Evolutionary conservation across 164 flowering plant species (phyloP), one percentile per base, ranked within the genome.

Genomic region (Tetracentron sinense): DNA sequence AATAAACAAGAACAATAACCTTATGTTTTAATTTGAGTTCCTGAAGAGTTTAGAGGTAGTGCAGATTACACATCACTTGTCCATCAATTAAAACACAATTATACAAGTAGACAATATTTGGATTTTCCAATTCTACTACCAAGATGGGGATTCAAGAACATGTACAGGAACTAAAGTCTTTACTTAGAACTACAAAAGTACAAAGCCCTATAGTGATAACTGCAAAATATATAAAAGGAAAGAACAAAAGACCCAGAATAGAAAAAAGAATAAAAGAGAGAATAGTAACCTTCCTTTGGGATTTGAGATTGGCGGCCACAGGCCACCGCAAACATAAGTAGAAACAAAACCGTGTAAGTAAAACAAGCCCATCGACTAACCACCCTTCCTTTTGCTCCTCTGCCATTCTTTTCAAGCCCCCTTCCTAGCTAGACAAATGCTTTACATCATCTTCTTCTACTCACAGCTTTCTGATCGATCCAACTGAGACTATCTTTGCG

Each of bases 401-500:
- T 14, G 38, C 61, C 60, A 44, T 53, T 54, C 56, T 38, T 62
- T 20, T 53, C 62, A 30, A n/a, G 17, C 14, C 59, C 44, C 29
- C 61, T 14, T 48, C 46, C 44, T 15, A 31, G 46, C 31, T 35
- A 53, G 20, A 53, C 51, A 23, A 31, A 19, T 4, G 30, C 56
- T 46, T 16, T 42, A 21, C 63, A 51, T 42, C 60, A 10, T 47
- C 31, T 48, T 44, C 54, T 56, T 62, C 54, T 28, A 62, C 50
- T 50, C 50, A 35, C 65, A 61, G 60, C 61, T 61, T 50, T 56
- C 63, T 66, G 61, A 63, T 58, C 71, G 23, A 42, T 25, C 35
- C 17, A 25, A n/a, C 44, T 57, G 30, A 54, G 54, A 60, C 56
- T 56, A 64, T 65, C 50, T 56, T 56, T 54, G 60, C 47, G 64